Base-by-base conservation (phyloP, 495 filamentous ascomycete genomes). In the Annulohypoxylon nitens region DNA sequence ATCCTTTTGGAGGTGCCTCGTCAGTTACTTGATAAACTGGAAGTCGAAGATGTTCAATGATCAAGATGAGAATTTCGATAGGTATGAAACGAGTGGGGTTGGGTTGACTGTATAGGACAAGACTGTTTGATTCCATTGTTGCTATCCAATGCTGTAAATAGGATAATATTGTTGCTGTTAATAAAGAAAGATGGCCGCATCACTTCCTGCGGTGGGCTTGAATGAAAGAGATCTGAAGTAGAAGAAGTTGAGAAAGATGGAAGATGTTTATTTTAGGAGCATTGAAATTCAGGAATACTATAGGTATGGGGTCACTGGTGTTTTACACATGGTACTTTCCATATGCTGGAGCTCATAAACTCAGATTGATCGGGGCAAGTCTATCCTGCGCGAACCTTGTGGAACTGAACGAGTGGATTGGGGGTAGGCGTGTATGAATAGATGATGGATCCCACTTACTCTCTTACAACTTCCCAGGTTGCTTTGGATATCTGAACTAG, bases 21-120 rank as follows among this genome's bases (percentile, higher is more conserved):
- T 39, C 26, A 4, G 3, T 14, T 10, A 57, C 12, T 4, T 20
- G 41, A 16, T 4, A 20, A 14, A 48, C 30, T 51, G 71, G 65
- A 25, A 74, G 71, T 30, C 37, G 51, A n/a, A 65, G 7, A 11
- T 12, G 18, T 0, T 69, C 7, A 5, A 69, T 12, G 39, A 74
- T 57, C 5, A 3, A 10, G 4, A 34, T 0, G 16, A 65, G 36
- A 14, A 74, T 6, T 9, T 69, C 61, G 30, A 37, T 51, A 3
- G 65, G 65, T 25, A 74, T 34, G 51, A 57, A 11, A 23, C 6
- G 12, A 45, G 5, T 8, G 43, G 10, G 43, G 43, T 45, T 45
- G 12, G n/a, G 0, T 12, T 47, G 12, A 20, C 10, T 10, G 9
- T 26, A 12, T 14, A 16, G 3, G 48, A 4, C 23, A 26, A 23